Evolutionary conservation across 1,139 yeast species (phyloP), one percentile per base, ranked within the genome.

Genomic region (Lodderomyces jiufengensis): DNA sequence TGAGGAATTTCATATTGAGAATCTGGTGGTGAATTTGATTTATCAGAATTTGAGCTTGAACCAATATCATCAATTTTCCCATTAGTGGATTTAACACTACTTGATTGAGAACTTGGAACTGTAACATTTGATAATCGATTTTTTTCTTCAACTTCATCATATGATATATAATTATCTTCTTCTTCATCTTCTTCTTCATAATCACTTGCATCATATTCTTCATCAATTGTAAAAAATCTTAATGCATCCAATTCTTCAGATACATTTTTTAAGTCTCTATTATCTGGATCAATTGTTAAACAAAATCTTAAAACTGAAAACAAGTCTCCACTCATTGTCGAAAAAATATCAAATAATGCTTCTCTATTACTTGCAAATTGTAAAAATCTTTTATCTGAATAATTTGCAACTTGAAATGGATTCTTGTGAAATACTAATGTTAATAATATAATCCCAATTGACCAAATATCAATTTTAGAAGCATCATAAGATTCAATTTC

Each of bases 361-460:
- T 90, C 97, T 47, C 97, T 76, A 53, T 84, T 84, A 27, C 83
- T 76, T 14, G 94, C 92, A 66, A 85, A 92, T 60, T 87, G 94
- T 49, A 85, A 64, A 57, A 88, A 92, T 38, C 94, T 66, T 54
- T 86, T 87, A 60, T 92, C 98, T 22, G 84, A 75, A 49, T 81
- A 80, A 51, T 83, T 80, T 3, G 97, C 97, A 11, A 82, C 81
- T 45, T 70, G 74, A 58, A 92, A 92, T 2, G 97, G 97, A 57
- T 87, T 86, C 54, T 90, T 84, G 39, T 86, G 95, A 65, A 90
- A 92, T 22, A 92, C 84, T 42, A 87, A 70, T 48, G 94, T 90
- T 50, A 92, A 66, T 43, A 92, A 69, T 40, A 88, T 85, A 46
- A 90, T 81, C 15, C 97, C 98, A 43, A 86, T 64, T 1, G 97